These are phyloP conservation scores for Penicillium odoratum DNA, from an alignment of 495 filamentous ascomycete genomes.

Conservation along the genomic window DNA sequence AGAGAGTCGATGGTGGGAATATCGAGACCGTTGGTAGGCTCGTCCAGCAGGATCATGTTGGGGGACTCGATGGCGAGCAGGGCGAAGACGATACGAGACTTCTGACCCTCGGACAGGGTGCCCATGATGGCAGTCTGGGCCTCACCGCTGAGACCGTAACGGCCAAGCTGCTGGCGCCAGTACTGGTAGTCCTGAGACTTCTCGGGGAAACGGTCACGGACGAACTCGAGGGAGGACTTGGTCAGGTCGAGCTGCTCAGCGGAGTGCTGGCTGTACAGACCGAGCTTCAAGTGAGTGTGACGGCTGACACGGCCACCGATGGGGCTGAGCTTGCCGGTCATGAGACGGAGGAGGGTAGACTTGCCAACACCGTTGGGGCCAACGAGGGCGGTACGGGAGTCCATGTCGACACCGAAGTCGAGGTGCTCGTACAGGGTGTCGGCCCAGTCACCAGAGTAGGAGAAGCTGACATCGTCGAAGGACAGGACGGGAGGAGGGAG, in stretches of 20 bases:
- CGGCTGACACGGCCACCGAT: conserved; percentile 78
- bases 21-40: conserved; percentile 99
- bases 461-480: conserved; percentile 96
- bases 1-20: conserved; percentile 98
- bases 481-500: conserved; percentile 94
- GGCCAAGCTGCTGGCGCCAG: conserved; percentile 96
- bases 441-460: conserved; percentile 84
- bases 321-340: conserved; percentile 93
- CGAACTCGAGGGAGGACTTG: conserved; percentile 97
- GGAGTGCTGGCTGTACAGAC: conserved; percentile 96
- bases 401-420: conserved; percentile 99
- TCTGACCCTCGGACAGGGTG: conserved; percentile 96
- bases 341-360: conserved; percentile 94
- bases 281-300: conserved; percentile 97
- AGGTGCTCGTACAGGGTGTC: conserved; percentile 96
- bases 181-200: conserved; percentile 98
- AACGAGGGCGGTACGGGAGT: conserved; percentile 94
- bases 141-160: conserved; percentile 88
- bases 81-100: conserved; percentile 96
- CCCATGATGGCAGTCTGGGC: conserved; percentile 96
- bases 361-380: conserved; percentile 99
- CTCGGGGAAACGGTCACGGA: conserved; percentile 87
- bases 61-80: conserved; percentile 92
- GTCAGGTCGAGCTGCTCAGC: conserved; percentile 97
- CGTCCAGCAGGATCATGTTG: conserved; percentile 97